phyloP scores from a whole-genome alignment of 2,329 filamentous ascomycete genomes.

The Diaporthe nobilis region DNA sequence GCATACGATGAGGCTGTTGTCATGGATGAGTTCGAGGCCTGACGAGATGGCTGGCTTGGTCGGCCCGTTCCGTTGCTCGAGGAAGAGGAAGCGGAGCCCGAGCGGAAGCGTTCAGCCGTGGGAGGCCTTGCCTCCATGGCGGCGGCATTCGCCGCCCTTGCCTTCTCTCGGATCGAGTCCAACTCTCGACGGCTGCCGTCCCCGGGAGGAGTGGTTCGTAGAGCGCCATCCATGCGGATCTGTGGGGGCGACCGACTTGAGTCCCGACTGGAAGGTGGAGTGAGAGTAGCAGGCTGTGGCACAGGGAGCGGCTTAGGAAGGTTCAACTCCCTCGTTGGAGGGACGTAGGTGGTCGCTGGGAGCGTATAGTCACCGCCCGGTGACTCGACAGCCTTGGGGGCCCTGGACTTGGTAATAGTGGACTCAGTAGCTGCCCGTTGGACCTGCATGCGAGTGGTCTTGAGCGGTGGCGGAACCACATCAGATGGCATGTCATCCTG shows the following conservation, averaged over 20 bases:
- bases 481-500: slow-evolving; percentile 27
- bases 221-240: slow-evolving; percentile 36
- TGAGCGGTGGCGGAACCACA: slow-evolving; percentile 36
- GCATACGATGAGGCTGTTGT: slow-evolving; percentile 25
- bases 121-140: slow-evolving; percentile 22
- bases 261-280: slow-evolving; percentile 39
- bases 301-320: slow-evolving; percentile 36
- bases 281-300: slow-evolving; percentile 39
- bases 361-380: slow-evolving; percentile 36
- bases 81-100: slow-evolving; percentile 37
- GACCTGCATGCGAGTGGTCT: slow-evolving; percentile 29
- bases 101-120: slow-evolving; percentile 38
- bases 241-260: slow-evolving; percentile 39
- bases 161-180: slow-evolving; percentile 40
- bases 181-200: slow-evolving; percentile 40
- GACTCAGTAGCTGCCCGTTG: slow-evolving; percentile 39
- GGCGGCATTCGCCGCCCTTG: slow-evolving; percentile 31
- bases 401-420: slow-evolving; percentile 23
- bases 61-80: slow-evolving; percentile 29
- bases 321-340: slow-evolving; percentile 27
- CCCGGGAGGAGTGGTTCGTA: slow-evolving; percentile 39
- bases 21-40: slow-evolving; percentile 35
- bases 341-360: slow-evolving; percentile 38
- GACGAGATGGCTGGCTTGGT: slow-evolving; percentile 36
- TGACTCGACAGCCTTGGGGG: neutral